A percentile compares a stretch with the other conserved stretches of the same genome.
phyloP scores from a whole-genome alignment of 2,329 filamentous ascomycete genomes.

The Tympanopsis confertula region DNA sequence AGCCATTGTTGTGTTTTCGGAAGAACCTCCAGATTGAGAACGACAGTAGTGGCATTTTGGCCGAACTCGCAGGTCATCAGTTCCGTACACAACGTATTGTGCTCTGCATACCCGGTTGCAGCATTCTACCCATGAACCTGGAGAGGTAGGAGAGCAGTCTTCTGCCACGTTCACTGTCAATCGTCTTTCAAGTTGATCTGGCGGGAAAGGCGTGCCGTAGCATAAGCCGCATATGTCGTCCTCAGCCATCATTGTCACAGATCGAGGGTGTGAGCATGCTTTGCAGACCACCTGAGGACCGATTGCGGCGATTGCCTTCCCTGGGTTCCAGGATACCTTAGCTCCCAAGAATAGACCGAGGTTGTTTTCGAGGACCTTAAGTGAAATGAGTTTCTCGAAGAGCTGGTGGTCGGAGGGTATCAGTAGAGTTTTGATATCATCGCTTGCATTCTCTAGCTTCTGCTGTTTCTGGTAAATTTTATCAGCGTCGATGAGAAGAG shows the following conservation, averaged over 20 bases:
- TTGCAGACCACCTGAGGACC: conserved; percentile 28
- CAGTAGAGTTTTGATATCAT: conserved; percentile 14
- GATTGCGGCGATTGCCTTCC: conserved; percentile 27
- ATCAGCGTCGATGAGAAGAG: conserved; percentile 34
- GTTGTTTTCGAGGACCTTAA: conserved; percentile 32
- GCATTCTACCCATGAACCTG: conserved; percentile 34
- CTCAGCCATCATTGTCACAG: conserved; percentile 33
- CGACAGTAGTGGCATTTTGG: conserved; percentile 38
- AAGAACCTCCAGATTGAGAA: conserved; percentile 2
- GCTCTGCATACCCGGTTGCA: conserved; percentile 25
- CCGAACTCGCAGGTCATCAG: conserved; percentile 24
- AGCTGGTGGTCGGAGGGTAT: conserved; percentile 22
- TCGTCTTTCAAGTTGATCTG: conserved; percentile 9
- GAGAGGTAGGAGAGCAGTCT: conserved; percentile 16
- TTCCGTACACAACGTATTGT: conserved; percentile 37
- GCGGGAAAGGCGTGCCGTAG: conserved; percentile 7
- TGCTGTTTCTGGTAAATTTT: conserved; percentile 16
- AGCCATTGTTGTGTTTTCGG: too few species aligned
- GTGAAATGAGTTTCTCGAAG: conserved; percentile 30
- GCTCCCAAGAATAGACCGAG: conserved; percentile 29
- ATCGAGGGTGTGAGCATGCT: conserved; percentile 29
- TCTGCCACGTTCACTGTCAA: conserved; percentile 15
- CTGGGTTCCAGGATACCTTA: conserved; percentile 29
- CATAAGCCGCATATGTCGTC: conserved; percentile 29
- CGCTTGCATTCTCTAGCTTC: conserved; percentile 7